Evolutionary conservation across 805 yeast species (phyloP).

Genomic region (Debaryomyces castellii): DNA sequence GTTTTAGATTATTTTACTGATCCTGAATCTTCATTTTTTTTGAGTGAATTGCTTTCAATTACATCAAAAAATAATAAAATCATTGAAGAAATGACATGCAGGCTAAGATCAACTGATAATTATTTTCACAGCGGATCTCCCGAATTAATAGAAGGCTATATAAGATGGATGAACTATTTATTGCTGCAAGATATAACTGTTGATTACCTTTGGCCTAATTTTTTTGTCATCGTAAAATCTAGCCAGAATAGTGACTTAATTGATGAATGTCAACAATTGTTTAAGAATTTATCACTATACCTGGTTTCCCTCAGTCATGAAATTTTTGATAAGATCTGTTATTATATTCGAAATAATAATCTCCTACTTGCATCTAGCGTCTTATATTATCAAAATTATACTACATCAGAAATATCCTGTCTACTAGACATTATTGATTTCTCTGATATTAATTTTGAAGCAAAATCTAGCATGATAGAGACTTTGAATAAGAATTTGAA

Average conservation of each 20-base stretch:
- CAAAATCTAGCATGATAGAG: slow-evolving; percentile 24
- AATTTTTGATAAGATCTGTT: slow-evolving; percentile 27
- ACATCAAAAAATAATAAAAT: not conserved
- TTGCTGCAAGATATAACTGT: not conserved
- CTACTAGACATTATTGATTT: slow-evolving; percentile 26
- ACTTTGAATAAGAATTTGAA: slow-evolving; percentile 16
- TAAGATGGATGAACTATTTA: slow-evolving; percentile 17
- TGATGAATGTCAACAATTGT: slow-evolving; percentile 12
- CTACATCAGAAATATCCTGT: slow-evolving; percentile 4
- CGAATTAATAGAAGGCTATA: slow-evolving; percentile 37
- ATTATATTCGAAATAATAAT: slow-evolving; percentile 40
- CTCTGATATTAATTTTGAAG: slow-evolving; percentile 26
- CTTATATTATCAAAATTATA: slow-evolving; percentile 19
- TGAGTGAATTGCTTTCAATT: slow-evolving; percentile 3
- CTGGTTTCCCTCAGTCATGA: slow-evolving; percentile 6
- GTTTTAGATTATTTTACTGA: not conserved
- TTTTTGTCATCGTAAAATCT: slow-evolving; percentile 15
- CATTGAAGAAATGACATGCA: not conserved
- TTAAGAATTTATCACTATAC: slow-evolving; percentile 11
- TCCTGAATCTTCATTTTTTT: slow-evolving; percentile 5
- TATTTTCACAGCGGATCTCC: slow-evolving; percentile 32
- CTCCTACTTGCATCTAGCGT: slow-evolving; percentile 36
- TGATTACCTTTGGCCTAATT: slow-evolving; percentile 13
- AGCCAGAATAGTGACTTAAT: slow-evolving; percentile 5
- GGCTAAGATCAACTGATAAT: slow-evolving; percentile 10